Evolutionary conservation across 2,329 filamentous ascomycete species (phyloP), one percentile per base, ranked within the genome.

Genomic region (Alternaria panax): DNA sequence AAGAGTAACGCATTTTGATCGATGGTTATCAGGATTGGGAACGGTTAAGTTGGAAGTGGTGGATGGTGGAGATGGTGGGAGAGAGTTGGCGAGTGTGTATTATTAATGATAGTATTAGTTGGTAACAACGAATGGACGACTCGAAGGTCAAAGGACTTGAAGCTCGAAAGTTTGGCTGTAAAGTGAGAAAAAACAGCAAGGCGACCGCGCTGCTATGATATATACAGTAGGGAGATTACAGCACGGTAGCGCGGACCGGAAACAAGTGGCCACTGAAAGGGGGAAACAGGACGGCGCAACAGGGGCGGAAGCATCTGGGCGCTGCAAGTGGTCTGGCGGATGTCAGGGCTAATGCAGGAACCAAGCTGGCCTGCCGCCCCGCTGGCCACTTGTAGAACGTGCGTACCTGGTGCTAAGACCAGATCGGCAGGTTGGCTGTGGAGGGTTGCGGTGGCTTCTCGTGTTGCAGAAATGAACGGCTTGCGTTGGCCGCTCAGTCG

Each of bases 91-190:
- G 65, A 59, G 60, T 54, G 58, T 63, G 64, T 66, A 68, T 63
- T 70, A 74, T 78, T 78, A 78, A 78, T 60, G 76, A 78, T 67
- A 71, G 75, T 77, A 76, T 71, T 75, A 76, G 74, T 75, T 76
- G 74, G 69, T 70, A 69, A 69, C 70, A 77, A 77, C 73, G 76
- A 78, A 68, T 78, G 76, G 76, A 78, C 76, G 75, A 78, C 75
- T 57, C 75, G 74, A 73, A 75, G 71, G 76, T 76, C 75, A 76
- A 73, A 65, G 67, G 71, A 76, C 70, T 75, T 72, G 68, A 71
- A 71, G 73, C 76, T 71, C 59, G 73, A 75, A 73, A 69, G 67
- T 65, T 74, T 73, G 70, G 69, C 69, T 73, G 73, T 74, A 71
- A 73, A 75, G 74, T 75, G 73, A 69, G 61, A 68, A 69, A 62